Conservation (phyloP, 1,284 basidiomycete genomes). For the Ustilago tritici region DNA sequence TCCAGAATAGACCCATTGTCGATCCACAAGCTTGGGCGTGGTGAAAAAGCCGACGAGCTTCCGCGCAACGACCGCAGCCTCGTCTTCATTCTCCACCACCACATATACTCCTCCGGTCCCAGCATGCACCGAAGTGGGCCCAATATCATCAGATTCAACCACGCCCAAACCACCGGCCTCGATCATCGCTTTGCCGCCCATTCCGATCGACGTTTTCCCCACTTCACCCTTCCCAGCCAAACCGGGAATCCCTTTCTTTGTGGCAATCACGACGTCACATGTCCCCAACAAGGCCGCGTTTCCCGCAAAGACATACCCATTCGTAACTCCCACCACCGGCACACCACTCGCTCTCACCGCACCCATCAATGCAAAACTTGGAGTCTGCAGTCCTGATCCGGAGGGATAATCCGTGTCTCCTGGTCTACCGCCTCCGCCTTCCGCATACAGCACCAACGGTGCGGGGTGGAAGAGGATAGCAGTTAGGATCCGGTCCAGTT, state of each 20-base stretch:
- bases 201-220: slow-evolving; percentile 44
- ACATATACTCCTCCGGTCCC: slow-evolving; percentile 51
- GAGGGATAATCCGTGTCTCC: slow-evolving; percentile 44
- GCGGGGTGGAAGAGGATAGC: slow-evolving; percentile 32
- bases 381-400: slow-evolving; percentile 40
- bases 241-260: slow-evolving; percentile 16
- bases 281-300: slow-evolving; percentile 56
- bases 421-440: slow-evolving; percentile 57
- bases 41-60: slow-evolving; percentile 42
- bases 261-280: slow-evolving; percentile 54
- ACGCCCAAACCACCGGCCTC: slow-evolving; percentile 54
- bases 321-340: slow-evolving; percentile 49
- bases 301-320: slow-evolving; percentile 57
- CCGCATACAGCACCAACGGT: slow-evolving; percentile 55
- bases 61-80: slow-evolving; percentile 29
- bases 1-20: slow-evolving; percentile 25
- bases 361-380: slow-evolving; percentile 53
- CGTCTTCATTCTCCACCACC: slow-evolving; percentile 39
- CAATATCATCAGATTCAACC: slow-evolving; percentile 48
- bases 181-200: slow-evolving; percentile 59
- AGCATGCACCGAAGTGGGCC: slow-evolving; percentile 33
- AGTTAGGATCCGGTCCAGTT: slow-evolving; percentile 50
- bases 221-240: slow-evolving; percentile 8
- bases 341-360: slow-evolving; percentile 41
- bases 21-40: slow-evolving; percentile 13